Conservation (phyloP, 1,284 basidiomycete genomes). For the Boletus smithii region DNA sequence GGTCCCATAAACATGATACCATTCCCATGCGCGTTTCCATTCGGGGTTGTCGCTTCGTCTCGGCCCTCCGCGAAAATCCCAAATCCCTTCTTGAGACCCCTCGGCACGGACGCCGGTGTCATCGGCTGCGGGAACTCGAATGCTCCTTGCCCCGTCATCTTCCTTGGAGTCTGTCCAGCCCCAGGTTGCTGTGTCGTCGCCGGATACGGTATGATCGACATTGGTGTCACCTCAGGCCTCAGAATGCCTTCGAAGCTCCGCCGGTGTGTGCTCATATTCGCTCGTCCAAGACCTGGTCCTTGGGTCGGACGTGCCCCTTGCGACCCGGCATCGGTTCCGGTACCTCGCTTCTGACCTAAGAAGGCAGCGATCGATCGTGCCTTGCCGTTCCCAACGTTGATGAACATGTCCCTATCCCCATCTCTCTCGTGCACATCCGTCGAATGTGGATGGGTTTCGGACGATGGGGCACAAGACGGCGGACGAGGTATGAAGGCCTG, state of each 20-base stretch:
- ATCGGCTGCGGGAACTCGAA: constrained; percentile 17
- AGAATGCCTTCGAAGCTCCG: constrained; percentile 25
- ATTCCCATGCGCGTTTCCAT: background rate
- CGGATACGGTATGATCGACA: constrained; percentile 29
- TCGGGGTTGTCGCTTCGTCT: constrained; percentile 2
- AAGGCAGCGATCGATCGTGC: constrained; percentile 23
- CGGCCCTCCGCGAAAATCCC: constrained; percentile 2
- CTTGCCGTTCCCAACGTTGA: constrained; percentile 14
- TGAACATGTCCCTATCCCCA: constrained; percentile 1
- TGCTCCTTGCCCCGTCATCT: constrained; percentile 1
- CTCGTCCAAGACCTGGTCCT: constrained; percentile 8
- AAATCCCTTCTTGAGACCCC: constrained; percentile 13
- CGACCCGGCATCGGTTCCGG: background rate
- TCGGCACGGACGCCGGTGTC: constrained; percentile 22
- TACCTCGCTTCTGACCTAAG: constrained; percentile 17
- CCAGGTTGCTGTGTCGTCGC: background rate
- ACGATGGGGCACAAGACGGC: constrained; percentile 6
- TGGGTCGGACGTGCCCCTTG: constrained; percentile 3
- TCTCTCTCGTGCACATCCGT: constrained; percentile 11
- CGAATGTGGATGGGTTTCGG: constrained; percentile 8
- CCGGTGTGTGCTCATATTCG: constrained; percentile 7
- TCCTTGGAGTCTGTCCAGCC: constrained; percentile 23
- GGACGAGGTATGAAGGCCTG: constrained; percentile 28
- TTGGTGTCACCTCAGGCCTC: constrained; percentile 21
- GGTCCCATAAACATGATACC: constrained; percentile 4